These are phyloP conservation scores for Boletus rex-veris DNA, from an alignment of 768 basidiomycete genomes.

Conservation along the genomic window DNA sequence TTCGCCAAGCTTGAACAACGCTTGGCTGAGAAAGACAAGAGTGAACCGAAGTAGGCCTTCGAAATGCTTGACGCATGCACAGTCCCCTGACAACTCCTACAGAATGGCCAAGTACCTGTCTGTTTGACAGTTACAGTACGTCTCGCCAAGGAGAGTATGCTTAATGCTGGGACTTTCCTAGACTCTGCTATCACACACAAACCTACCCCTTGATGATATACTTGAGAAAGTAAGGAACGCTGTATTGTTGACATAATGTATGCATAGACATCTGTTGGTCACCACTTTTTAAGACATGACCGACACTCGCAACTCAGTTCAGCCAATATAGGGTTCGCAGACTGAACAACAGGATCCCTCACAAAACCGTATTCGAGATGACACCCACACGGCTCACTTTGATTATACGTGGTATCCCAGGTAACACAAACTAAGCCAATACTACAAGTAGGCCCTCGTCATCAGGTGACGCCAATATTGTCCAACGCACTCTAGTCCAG, in stretches of 20 bases:
- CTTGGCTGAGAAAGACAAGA: conserved; percentile 43
- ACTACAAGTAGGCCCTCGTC: background rate
- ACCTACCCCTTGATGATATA: background rate
- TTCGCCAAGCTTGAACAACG: conserved; percentile 84
- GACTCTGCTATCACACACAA: background rate
- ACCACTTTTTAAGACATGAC: background rate
- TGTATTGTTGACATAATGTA: background rate
- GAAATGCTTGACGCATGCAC: background rate
- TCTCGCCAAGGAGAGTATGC: background rate
- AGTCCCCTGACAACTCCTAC: conserved; percentile 10
- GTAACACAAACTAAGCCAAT: conserved; percentile 6
- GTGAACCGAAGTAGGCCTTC: conserved; percentile 45
- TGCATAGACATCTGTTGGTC: background rate
- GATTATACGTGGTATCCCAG: conserved; percentile 13
- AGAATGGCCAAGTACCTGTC: conserved; percentile 88
- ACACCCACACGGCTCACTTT: too few relatives aligned
- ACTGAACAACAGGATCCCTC: too few relatives aligned
- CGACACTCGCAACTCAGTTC: too few relatives aligned
- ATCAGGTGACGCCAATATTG: background rate
- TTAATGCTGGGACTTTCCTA: background rate
- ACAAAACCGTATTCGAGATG: too few relatives aligned
- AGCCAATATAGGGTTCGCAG: too few relatives aligned
- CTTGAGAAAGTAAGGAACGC: background rate
- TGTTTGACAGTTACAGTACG: conserved; percentile 35
- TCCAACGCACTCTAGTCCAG: conserved; percentile 3